Evolutionary conservation across 352 stramenopile genomes (phyloP).

Genomic region (Globisporangium perplexum): DNA sequence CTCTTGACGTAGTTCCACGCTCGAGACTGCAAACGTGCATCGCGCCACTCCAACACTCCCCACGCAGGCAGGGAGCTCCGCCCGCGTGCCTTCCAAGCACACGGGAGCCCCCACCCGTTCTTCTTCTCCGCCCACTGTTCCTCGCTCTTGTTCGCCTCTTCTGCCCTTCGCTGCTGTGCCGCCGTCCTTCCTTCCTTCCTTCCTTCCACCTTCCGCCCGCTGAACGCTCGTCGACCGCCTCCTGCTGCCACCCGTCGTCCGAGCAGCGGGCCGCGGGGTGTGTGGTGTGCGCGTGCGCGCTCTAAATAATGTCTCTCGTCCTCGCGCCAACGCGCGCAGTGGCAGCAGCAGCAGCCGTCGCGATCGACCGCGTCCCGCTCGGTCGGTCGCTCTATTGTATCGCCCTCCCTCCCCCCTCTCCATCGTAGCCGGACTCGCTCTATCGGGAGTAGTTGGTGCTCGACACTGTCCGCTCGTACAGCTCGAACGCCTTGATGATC

Average conservation of each 20-base stretch:
- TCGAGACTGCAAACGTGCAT: not conserved
- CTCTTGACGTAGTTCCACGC: not conserved
- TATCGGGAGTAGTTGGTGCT: constrained; percentile 8
- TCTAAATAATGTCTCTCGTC: not conserved
- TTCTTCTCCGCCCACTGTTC: not conserved
- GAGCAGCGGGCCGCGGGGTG: not conserved
- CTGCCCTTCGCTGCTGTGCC: no score
- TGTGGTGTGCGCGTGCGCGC: not conserved
- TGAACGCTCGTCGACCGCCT: not conserved
- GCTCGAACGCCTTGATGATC: constrained; percentile 49
- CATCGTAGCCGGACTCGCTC: not conserved
- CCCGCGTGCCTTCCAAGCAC: no score
- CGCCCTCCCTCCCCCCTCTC: not conserved
- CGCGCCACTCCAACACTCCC: no score
- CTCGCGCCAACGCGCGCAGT: not conserved
- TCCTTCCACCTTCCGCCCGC: not conserved
- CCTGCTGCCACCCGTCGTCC: not conserved
- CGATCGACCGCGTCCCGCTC: no score
- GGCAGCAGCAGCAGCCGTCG: not conserved
- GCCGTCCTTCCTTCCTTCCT: not conserved
- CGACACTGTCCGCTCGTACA: constrained; percentile 19
- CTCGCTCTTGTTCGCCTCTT: not conserved
- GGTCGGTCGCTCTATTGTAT: not conserved
- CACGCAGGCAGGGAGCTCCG: no score
- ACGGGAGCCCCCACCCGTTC: not conserved